These are phyloP conservation scores for Lachnellula subtilissima DNA, from an alignment of 2,329 filamentous ascomycete species.

Conservation along the genomic window DNA sequence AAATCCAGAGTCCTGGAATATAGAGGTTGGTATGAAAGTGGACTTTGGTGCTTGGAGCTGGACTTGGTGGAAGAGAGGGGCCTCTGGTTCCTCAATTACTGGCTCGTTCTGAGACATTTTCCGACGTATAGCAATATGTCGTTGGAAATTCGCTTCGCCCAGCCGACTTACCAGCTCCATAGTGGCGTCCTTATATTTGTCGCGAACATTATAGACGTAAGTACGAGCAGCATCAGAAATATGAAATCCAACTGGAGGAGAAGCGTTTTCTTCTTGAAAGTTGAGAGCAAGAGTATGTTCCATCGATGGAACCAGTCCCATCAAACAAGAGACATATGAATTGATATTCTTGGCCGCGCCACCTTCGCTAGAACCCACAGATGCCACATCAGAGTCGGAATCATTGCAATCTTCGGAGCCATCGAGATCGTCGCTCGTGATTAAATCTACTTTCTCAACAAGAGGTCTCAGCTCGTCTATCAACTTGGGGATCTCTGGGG, in stretches of 20 bases:
- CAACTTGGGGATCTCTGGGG: neutral
- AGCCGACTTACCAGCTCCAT: neutral
- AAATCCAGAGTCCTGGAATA: conserved; percentile 4
- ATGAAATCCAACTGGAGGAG: neutral
- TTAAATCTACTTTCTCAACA: neutral
- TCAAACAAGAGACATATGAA: conserved; percentile 1
- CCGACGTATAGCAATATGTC: neutral
- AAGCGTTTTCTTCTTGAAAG: neutral
- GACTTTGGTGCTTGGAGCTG: neutral
- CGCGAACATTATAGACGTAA: neutral
- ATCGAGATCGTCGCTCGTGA: neutral
- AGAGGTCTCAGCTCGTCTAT: neutral
- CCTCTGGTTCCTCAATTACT: neutral
- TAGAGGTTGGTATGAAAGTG: neutral
- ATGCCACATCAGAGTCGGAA: neutral
- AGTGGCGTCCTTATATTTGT: neutral
- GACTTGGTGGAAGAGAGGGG: too few species aligned
- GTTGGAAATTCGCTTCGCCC: conserved; percentile 2
- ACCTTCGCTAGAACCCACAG: neutral
- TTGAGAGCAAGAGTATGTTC: neutral
- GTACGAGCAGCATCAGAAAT: neutral
- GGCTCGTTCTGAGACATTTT: neutral
- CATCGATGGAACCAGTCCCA: neutral
- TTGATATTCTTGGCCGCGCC: neutral
- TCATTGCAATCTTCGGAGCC: neutral